phyloP scores from a whole-genome alignment of 139 green algal species.

The Haematococcus sp. region DNA sequence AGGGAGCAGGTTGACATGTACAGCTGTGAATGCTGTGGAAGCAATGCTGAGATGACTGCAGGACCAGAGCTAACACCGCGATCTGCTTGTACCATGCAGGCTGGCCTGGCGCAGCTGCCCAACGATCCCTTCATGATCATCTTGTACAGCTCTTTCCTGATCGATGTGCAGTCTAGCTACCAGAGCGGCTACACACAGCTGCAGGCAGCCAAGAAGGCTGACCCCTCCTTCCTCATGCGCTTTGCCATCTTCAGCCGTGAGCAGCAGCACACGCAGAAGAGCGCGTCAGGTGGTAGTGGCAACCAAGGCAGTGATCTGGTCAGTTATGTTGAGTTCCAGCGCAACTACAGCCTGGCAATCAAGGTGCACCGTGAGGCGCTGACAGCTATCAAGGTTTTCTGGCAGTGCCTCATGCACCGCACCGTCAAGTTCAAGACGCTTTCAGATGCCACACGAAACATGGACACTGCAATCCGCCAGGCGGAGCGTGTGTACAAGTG shows the following conservation, averaged over 20 bases:
- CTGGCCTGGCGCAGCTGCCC: constrained; percentile 26
- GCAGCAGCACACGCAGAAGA: constrained; percentile 43
- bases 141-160: constrained; percentile 41
- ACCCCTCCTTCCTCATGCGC: constrained; percentile 21
- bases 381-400: constrained; percentile 29
- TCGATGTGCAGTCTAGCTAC: constrained; percentile 24
- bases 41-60: no score
- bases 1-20: no score
- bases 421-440: constrained; percentile 30
- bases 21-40: no score
- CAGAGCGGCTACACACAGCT: constrained; percentile 8
- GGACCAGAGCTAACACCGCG: no score
- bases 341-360: constrained; percentile 33
- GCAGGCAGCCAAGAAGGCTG: constrained; percentile 16
- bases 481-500: constrained; percentile 4
- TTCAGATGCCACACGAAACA: neutral
- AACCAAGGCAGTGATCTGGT: constrained; percentile 42
- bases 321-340: constrained; percentile 51
- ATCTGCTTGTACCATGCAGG: constrained; percentile 2
- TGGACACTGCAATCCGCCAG: constrained; percentile 16
- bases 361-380: constrained; percentile 32
- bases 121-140: constrained; percentile 37
- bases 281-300: neutral
- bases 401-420: constrained; percentile 25
- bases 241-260: constrained; percentile 43